These are phyloP conservation scores for Coemansia sp. DNA, from an alignment of 192 early-diverging fungal genomes.

Conservation along the genomic window DNA sequence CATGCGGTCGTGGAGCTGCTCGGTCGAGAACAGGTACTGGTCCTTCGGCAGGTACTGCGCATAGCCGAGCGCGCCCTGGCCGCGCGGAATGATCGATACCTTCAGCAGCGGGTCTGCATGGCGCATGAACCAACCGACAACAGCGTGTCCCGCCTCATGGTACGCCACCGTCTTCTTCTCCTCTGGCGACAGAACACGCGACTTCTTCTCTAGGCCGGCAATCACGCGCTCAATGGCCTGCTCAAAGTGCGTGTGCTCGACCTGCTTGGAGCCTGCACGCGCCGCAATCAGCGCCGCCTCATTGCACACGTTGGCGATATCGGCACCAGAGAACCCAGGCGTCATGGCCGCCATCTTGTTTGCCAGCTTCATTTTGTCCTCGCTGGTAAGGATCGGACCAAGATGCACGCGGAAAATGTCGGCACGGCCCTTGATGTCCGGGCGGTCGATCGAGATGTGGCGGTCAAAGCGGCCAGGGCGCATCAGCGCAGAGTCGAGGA, in stretches of 20 bases:
- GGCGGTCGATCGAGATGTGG: constrained; percentile 94
- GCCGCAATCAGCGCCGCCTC: constrained; percentile 98
- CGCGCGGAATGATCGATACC: constrained; percentile 98
- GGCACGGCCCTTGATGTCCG: constrained; percentile 95
- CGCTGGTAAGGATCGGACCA: constrained; percentile 85
- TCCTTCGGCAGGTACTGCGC: constrained; percentile 99
- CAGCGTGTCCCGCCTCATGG: constrained; percentile 99
- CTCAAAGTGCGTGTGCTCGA: constrained; percentile 91
- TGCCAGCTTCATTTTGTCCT: constrained; percentile 74
- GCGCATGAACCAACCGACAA: constrained; percentile 96
- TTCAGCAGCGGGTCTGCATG: constrained; percentile 95
- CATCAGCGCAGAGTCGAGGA: constrained; percentile 92
- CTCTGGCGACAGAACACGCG: constrained; percentile 87
- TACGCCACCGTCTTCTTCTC: constrained; percentile 99
- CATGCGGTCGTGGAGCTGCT: constrained; percentile 88
- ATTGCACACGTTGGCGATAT: constrained; percentile 98
- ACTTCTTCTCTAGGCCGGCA: constrained; percentile 97
- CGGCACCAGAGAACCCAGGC: constrained; percentile 97
- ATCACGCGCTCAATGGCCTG: constrained; percentile 97
- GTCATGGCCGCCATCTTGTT: constrained; percentile 93
- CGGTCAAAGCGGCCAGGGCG: constrained; percentile 98
- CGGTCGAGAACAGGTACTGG: constrained; percentile 90
- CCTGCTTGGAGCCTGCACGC: constrained; percentile 72
- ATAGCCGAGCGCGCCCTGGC: constrained; percentile 93
- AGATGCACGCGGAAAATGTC: constrained; percentile 97